Base-by-base conservation (phyloP, 441 rosid genomes). In the Bocquillonia castaneifolia region DNA sequence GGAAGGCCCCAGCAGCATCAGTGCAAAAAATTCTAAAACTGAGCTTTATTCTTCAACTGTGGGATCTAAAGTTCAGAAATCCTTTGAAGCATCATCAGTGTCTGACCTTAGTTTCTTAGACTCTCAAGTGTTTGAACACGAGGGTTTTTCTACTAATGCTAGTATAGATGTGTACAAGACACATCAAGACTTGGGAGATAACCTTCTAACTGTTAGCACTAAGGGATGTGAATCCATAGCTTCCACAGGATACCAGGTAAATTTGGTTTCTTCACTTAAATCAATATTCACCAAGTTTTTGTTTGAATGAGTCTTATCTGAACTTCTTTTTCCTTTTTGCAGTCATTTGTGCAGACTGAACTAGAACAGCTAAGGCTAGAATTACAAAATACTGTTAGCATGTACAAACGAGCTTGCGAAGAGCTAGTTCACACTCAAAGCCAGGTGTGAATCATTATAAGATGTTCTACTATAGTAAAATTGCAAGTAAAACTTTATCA, bases 351-450 rank as follows among this genome's bases (percentile, higher is more conserved):
- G 62, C 76, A 76, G 69, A 73, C 77, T 70, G 93, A 88, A 83
- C 77, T 93, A 31, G 92, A 85, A 60, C 76, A 75, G 77, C 79
- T 93, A 63, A 82, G 83, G 76, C 79, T 58, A 74, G 92, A 90
- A 76, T 79, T 90, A 69, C 88, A 76, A 69, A 74, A 64, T 75
- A 84, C 96, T 10, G 67, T 85, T 66, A 63, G 81, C 53, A 81
- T 87, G 98, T 90, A 90, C 73, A 79, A 83, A 71, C 69, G 76
- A 68, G 88, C 90, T 74, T 85, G 96, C 59, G 91, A 83, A 78
- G 92, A 90, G 79, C 84, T 93, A 48, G 85, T 90, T 28, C 84
- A 80, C 71, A 77, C 87, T 64, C 93, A 87, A 72, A 86, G 79
- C 64, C 80, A 92, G 93, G 96, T 92, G n/a, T n/a, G n/a, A n/a